These are phyloP conservation scores for Perkinsus chesapeaki DNA, from an alignment of 169 alveolate species.

Conservation along the genomic window DNA sequence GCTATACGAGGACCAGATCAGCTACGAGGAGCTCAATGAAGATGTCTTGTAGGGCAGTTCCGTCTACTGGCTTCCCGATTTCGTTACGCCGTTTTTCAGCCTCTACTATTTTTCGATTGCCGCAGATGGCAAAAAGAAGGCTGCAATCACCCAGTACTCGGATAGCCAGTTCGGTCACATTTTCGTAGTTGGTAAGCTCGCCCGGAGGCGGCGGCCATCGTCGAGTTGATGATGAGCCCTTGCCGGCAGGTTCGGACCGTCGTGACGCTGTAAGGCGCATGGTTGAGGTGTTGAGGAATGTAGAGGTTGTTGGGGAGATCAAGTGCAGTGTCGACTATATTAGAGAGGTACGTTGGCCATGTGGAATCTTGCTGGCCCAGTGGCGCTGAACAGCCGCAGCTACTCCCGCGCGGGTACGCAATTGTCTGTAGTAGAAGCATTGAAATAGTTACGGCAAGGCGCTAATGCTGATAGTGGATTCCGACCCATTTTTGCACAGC, in stretches of 20 bases:
- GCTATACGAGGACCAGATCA: background rate
- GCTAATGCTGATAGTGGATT: too few species aligned
- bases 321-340: background rate
- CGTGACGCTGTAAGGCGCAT: background rate
- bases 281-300: background rate
- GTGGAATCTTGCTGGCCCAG: background rate
- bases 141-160: slow-evolving; percentile 64
- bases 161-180: slow-evolving; percentile 81
- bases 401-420: too few species aligned
- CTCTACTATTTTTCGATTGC: slow-evolving; percentile 51
- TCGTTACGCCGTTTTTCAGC: background rate
- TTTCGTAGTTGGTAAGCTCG: slow-evolving; percentile 60
- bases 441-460: too few species aligned
- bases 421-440: too few species aligned
- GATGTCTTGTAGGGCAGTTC: background rate
- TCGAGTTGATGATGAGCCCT: background rate
- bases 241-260: background rate
- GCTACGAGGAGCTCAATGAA: background rate
- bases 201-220: slow-evolving; percentile 47
- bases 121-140: slow-evolving; percentile 41
- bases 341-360: background rate
- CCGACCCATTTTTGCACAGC: too few species aligned
- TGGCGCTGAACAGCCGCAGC: too few species aligned
- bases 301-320: background rate
- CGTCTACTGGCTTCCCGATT: too few species aligned